Base-by-base conservation (phyloP, 2,329 filamentous ascomycete species). In the Penicillium psychrosexuale region DNA sequence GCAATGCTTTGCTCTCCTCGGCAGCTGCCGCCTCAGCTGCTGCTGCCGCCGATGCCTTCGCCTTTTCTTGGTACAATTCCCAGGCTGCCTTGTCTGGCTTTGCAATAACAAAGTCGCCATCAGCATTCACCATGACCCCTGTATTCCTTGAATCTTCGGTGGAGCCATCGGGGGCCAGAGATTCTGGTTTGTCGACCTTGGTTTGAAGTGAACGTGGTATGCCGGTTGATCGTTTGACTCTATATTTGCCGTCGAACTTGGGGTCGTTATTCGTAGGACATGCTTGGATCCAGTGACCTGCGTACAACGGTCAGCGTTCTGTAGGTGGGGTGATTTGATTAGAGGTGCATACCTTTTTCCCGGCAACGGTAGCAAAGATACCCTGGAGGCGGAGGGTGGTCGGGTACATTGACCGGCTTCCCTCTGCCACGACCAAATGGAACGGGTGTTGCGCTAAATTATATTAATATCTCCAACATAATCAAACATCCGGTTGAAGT, bases 201-300 rank as follows among this genome's bases (percentile, higher is more conserved):
- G 95, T 95, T 63, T 97, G 80, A 71, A 99, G 95, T 1, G 93
- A 97, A 61, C 91, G 88, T 17, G 94, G 94, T 64, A 99, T 99
- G 62, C 94, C 94, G 39, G 94, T 99, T 5, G 94, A 97, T 58
- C 93, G 87, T 80, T 97, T 97, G 61, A 97, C 90, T 57, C 93
- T 87, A 47, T 92, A 91, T 51, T 91, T 88, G 63, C 92, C 92
- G 75, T 99, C 94, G 73, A 92, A 97, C 58, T 91, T 92, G 3
- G 94, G 93, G 63, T 99, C 92, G 72, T 96, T 91, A 72, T 99
- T 99, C n/a, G 93, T 99, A 7, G 94, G 94, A 69, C 94, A 99
- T 49, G 90, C 84, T 76, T 97, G 93, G 60, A 99, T 99, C 93
- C 93, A 99, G 73, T 99, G 94, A n/a, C 92, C 80, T 82, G 8